These are phyloP conservation scores for Cantharellus anzutake DNA, from an alignment of 768 basidiomycete genomes.

Conservation along the genomic window DNA sequence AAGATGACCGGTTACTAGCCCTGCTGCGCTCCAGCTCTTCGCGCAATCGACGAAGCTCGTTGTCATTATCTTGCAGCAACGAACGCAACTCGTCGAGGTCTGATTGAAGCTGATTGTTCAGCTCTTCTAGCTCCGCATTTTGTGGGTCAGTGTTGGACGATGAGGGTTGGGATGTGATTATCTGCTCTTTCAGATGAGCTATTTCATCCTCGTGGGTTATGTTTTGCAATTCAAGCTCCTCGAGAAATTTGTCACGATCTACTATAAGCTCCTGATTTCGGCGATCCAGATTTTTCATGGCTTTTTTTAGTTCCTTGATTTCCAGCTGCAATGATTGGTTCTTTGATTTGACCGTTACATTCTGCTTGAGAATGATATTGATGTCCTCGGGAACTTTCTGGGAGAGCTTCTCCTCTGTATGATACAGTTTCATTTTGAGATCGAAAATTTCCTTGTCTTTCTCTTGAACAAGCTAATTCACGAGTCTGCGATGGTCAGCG, in stretches of 20 bases:
- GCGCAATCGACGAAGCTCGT: constrained; percentile 33
- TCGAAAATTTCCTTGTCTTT: constrained; percentile 96
- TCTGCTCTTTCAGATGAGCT: too few relatives aligned
- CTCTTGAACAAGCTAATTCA: constrained; percentile 72
- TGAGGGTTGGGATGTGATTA: too few relatives aligned
- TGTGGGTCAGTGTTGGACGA: too few relatives aligned
- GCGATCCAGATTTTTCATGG: constrained; percentile 57
- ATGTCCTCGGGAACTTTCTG: constrained; percentile 82
- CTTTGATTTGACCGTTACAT: constrained; percentile 69
- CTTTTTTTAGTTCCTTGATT: constrained; percentile 81
- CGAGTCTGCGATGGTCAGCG: neutral
- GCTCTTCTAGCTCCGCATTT: too few relatives aligned
- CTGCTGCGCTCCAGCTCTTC: constrained; percentile 37
- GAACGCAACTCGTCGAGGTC: neutral
- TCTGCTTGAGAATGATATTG: constrained; percentile 79
- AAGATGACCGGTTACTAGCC: constrained; percentile 8
- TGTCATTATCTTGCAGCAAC: constrained; percentile 40
- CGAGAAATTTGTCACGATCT: constrained; percentile 4
- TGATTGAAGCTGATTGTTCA: too few relatives aligned
- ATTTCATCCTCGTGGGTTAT: too few relatives aligned
- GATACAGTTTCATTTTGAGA: constrained; percentile 89
- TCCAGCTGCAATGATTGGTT: constrained; percentile 45
- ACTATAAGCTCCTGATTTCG: constrained; percentile 32
- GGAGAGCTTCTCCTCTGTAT: constrained; percentile 71
- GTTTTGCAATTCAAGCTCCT: neutral